phyloP scores from a whole-genome alignment of 352 stramenopile species.

The Globisporangium splendens region DNA sequence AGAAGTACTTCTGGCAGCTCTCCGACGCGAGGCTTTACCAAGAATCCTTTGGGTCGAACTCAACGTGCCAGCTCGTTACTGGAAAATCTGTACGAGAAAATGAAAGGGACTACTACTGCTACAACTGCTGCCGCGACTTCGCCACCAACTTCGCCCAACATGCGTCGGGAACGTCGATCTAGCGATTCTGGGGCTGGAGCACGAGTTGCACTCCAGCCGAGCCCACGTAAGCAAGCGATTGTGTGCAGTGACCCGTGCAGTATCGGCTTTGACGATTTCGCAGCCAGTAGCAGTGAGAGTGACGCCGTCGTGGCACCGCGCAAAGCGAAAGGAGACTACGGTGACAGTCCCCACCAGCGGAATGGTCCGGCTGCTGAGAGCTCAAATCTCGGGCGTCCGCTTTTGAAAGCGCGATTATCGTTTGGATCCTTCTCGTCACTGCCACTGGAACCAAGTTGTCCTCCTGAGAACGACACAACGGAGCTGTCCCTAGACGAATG shows the following conservation, averaged over 20 bases:
- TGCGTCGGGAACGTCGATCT: background rate
- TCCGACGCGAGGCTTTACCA: background rate
- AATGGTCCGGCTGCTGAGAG: background rate
- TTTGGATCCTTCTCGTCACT: background rate
- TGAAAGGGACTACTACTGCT: slow-evolving; percentile 5
- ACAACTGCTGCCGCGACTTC: slow-evolving; percentile 3
- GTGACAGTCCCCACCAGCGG: background rate
- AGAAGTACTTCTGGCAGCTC: no score
- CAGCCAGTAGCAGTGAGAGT: background rate
- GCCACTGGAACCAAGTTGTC: background rate
- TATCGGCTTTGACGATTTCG: slow-evolving; percentile 32
- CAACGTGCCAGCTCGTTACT: slow-evolving; percentile 9
- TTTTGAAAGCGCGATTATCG: background rate
- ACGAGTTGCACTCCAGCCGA: slow-evolving; percentile 18
- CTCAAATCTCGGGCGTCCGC: background rate
- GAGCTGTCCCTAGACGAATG: slow-evolving; percentile 31
- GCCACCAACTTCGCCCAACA: background rate
- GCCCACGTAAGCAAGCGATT: slow-evolving; percentile 6
- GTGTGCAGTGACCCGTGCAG: background rate
- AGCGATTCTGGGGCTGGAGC: background rate
- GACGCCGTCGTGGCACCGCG: background rate
- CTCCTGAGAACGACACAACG: background rate
- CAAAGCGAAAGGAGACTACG: background rate
- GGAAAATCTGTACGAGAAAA: slow-evolving; percentile 12
- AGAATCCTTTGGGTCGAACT: slow-evolving; percentile 4